Conservation (phyloP, 140 eudicot species). For the Flaveria floridana region DNA sequence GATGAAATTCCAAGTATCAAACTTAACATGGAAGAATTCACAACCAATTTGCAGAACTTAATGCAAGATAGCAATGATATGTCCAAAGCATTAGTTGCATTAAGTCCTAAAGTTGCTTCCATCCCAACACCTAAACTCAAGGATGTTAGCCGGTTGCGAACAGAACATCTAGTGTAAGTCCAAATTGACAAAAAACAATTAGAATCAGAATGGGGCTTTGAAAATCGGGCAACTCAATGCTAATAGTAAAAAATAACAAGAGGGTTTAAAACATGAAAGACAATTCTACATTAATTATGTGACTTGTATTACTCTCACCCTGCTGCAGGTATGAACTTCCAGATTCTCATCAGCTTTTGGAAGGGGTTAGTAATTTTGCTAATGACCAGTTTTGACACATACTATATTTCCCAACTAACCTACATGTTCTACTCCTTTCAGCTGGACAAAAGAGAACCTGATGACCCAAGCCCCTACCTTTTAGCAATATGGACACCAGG, state of each 20-base stretch:
- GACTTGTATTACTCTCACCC: slow-evolving; percentile 7
- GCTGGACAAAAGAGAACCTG: slow-evolving; percentile 89
- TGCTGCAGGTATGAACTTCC: slow-evolving; percentile 95
- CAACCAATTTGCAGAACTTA: slow-evolving; percentile 50
- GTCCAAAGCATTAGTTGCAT: slow-evolving; percentile 84
- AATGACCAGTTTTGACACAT: not conserved
- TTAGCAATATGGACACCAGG: slow-evolving; percentile 99
- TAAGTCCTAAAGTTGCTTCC: slow-evolving; percentile 72
- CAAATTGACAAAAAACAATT: slow-evolving; percentile 3
- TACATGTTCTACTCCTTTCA: slow-evolving; percentile 24
- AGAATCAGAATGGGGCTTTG: not conserved
- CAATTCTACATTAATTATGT: not conserved
- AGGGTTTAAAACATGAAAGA: not conserved
- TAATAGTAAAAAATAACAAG: not conserved
- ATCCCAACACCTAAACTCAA: slow-evolving; percentile 82
- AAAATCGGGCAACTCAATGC: not conserved
- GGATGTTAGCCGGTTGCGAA: slow-evolving; percentile 77
- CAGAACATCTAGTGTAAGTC: slow-evolving; percentile 98
- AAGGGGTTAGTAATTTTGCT: slow-evolving; percentile 60
- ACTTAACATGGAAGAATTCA: slow-evolving; percentile 69
- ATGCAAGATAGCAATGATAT: slow-evolving; percentile 58
- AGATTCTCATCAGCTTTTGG: slow-evolving; percentile 68
- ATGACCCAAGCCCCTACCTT: slow-evolving; percentile 96
- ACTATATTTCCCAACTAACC: slow-evolving; percentile 12
- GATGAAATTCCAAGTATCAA: slow-evolving; percentile 86